Evolutionary conservation across 2,329 filamentous ascomycete genomes (phyloP), one percentile per base, ranked within the genome.

Genomic region (Alternaria arborescens): DNA sequence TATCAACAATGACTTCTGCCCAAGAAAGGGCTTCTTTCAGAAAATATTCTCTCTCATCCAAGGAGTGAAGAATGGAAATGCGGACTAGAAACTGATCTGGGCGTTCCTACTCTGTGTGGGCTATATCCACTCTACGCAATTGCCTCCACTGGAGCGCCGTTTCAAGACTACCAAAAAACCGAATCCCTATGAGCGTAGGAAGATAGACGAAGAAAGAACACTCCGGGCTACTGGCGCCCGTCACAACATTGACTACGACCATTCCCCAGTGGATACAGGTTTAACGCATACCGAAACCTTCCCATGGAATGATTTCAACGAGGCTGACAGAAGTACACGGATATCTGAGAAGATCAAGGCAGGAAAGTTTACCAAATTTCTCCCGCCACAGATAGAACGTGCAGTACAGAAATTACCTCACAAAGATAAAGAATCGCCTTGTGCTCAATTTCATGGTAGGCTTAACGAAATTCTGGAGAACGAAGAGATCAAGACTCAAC

Each of bases 1-100:
- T 3, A 8, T 67, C 10, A 62, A 69, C 34, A 24, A 26, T 7
- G 41, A 36, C 12, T 66, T 69, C 50, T 8, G n/a, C 11, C 50
- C 54, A 12, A 16, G 20, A 1, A 14, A 30, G 3, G 12, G 42
- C 3, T 64, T 64, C 40, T 61, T 55, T 42, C 5, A n/a, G 6
- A 14, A 60, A 11, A 44, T 58, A 10, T 8, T n/a, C 4, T 4
- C 36, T 2, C n/a, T 66, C 2, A 8, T 63, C 14, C 5, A 30
- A 3, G 48, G 61, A 8, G 52, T 59, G 1, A 10, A 18, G 0
- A 28, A 28, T 1, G 68, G 62, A 11, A 11, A 54, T n/a, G 56
- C 58, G 12, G 62, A 71, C 46, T 67, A 61, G 60, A 64, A 56
- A 26, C 52, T 71, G 4, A 62, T 70, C 18, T 66, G 47, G 58